A percentile compares a stretch with the other conserved stretches of the same genome.
Conservation (phyloP, 129 eudicot species). For the Centaurea solstitialis region DNA sequence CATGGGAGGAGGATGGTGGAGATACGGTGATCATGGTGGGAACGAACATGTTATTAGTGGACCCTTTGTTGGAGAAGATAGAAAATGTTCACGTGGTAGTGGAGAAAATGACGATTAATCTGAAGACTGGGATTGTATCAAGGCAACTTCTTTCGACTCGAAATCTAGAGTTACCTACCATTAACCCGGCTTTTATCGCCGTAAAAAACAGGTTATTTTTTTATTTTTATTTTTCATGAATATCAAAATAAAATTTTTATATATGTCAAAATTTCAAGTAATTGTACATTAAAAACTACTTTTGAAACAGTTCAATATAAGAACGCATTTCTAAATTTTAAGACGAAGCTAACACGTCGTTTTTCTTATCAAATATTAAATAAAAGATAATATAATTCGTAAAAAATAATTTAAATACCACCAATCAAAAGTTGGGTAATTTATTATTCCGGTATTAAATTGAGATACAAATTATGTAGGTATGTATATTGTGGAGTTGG, state of each 20-base stretch:
- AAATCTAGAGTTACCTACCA: neutral
- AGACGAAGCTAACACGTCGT: no score
- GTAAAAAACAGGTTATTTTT: neutral
- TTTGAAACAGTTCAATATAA: no score
- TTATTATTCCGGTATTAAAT: neutral
- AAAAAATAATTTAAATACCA: no score
- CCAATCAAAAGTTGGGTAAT: no score
- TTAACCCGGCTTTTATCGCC: neutral
- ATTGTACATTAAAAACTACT: no score
- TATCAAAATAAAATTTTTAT: no score
- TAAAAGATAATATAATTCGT: no score
- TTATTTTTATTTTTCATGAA: neutral
- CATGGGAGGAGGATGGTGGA: conserved; percentile 32
- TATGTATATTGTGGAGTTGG: conserved; percentile 58
- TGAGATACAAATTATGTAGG: conserved; percentile 7
- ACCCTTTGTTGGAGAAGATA: conserved; percentile 24
- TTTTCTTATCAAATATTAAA: no score
- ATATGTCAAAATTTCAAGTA: no score
- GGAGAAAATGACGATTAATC: conserved; percentile 27
- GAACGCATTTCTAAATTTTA: no score
- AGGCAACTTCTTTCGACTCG: neutral
- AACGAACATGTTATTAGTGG: conserved; percentile 21
- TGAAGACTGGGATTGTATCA: conserved; percentile 5
- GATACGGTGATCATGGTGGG: conserved; percentile 31
- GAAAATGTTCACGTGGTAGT: conserved; percentile 22